Percentiles rank a stretch among this genome's conserved stretches.
Evolutionary conservation across 768 basidiomycete genomes (phyloP).

Genomic region (Tubosaeta sp.): DNA sequence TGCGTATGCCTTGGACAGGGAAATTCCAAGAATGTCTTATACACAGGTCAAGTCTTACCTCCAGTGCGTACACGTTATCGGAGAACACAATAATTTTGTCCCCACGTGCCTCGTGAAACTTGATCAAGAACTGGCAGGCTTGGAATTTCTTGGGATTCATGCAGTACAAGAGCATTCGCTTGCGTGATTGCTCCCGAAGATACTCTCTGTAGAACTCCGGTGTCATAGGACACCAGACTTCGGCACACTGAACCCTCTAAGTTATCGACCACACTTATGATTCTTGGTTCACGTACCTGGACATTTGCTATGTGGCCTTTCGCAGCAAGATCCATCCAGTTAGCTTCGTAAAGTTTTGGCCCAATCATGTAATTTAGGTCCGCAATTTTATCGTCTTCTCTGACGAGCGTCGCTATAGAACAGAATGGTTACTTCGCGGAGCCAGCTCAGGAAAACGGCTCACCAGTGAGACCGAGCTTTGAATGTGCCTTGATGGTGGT

Average conservation of each 20-base stretch:
- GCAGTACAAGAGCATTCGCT: conserved; percentile 94
- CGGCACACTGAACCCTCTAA: conserved; percentile 70
- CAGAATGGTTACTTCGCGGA: not conserved
- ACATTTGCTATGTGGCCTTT: conserved; percentile 99
- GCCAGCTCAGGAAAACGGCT: conserved; percentile 6
- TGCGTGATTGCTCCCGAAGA: conserved; percentile 85
- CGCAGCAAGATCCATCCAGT: conserved; percentile 99
- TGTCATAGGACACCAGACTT: conserved; percentile 99
- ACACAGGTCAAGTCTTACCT: conserved; percentile 49
- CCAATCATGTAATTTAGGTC: conserved; percentile 99
- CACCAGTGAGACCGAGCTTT: conserved; percentile 95
- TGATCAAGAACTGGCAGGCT: conserved; percentile 97
- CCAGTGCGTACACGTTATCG: conserved; percentile 94
- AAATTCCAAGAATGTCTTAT: not conserved
- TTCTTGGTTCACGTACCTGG: conserved; percentile 57
- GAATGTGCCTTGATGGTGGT: conserved; percentile 99
- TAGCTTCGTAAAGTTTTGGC: conserved; percentile 98
- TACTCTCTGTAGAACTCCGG: conserved; percentile 99
- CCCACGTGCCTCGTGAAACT: conserved; percentile 94
- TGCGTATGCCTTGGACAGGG: conserved; percentile 71
- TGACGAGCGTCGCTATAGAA: conserved; percentile 83
- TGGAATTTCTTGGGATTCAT: conserved; percentile 99
- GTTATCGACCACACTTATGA: not conserved
- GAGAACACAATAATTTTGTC: conserved; percentile 99
- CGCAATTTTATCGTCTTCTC: conserved; percentile 98